phyloP scores from a whole-genome alignment of 2,329 filamentous ascomycete species.

The Neocucurbitaria cava region DNA sequence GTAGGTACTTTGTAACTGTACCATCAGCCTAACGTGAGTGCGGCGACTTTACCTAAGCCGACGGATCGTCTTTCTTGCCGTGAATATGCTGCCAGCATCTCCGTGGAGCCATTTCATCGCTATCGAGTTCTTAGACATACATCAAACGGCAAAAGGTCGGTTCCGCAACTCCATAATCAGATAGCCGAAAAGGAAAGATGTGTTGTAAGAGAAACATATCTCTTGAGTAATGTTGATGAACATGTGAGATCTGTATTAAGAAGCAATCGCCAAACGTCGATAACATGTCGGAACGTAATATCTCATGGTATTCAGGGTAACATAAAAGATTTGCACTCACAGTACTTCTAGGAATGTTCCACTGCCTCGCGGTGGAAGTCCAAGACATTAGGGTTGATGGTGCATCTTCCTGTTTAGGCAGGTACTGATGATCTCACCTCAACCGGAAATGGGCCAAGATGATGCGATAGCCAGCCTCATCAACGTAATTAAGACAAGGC shows the following conservation, averaged over 20 bases:
- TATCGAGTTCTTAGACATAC: conserved; percentile 12
- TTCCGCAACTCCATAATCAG: background rate
- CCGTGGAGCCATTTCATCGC: conserved; percentile 5
- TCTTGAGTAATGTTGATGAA: no score
- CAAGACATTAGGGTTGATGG: background rate
- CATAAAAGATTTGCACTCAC: background rate
- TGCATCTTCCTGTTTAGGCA: conserved; percentile 6
- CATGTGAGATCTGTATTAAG: background rate
- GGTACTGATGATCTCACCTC: conserved; percentile 11
- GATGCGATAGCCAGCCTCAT: conserved; percentile 10
- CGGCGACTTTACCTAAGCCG: no score
- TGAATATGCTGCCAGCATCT: background rate
- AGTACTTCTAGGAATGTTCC: background rate
- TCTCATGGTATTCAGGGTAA: conserved; percentile 16
- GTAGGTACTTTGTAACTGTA: no score
- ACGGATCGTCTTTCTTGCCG: no score
- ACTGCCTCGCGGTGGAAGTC: background rate
- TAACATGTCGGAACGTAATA: conserved; percentile 27
- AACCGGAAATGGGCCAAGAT: conserved; percentile 2
- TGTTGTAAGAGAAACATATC: background rate
- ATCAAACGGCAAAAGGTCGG: conserved; percentile 7
- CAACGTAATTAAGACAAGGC: conserved; percentile 2
- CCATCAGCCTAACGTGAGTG: no score
- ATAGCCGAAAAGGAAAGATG: background rate
- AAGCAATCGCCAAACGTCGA: conserved; percentile 33